Evolutionary conservation across 257 asterid genomes (phyloP).

Genomic region (Pogostemon cablin): DNA sequence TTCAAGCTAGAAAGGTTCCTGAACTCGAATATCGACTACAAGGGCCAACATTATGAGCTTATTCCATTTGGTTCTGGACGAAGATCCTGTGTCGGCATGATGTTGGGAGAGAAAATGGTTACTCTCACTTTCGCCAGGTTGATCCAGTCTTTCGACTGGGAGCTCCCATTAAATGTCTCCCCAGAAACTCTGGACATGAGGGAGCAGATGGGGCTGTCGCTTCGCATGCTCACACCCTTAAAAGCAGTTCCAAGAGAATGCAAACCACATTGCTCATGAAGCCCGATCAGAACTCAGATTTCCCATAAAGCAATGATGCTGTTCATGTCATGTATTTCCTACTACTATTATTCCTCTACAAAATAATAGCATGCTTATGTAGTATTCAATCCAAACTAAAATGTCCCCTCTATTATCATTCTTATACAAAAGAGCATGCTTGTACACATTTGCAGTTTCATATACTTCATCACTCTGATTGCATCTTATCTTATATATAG

Average conservation of each 20-base stretch:
- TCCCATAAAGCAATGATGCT: background rate
- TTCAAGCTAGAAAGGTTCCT: conserved; percentile 59
- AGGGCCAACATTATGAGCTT: conserved; percentile 66
- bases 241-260: conserved; percentile 35
- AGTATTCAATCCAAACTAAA: background rate
- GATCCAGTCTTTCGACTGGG: conserved; percentile 57
- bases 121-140: conserved; percentile 49
- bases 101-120: conserved; percentile 48
- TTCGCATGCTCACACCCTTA: conserved; percentile 48
- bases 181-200: conserved; percentile 41
- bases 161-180: conserved; percentile 32
- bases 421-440: conserved; percentile 21
- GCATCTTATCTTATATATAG: background rate
- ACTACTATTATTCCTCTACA: background rate
- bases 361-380: conserved; percentile 8
- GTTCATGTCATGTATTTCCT: background rate
- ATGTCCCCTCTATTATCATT: background rate
- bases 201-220: conserved; percentile 43
- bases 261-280: background rate
- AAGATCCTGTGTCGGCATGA: conserved; percentile 53
- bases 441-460: background rate
- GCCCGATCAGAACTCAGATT: background rate
- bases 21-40: conserved; percentile 36
- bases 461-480: background rate
- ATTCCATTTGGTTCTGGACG: conserved; percentile 62